Conservation (phyloP, 2,329 filamentous ascomycete genomes). For the Fusarium musae region DNA sequence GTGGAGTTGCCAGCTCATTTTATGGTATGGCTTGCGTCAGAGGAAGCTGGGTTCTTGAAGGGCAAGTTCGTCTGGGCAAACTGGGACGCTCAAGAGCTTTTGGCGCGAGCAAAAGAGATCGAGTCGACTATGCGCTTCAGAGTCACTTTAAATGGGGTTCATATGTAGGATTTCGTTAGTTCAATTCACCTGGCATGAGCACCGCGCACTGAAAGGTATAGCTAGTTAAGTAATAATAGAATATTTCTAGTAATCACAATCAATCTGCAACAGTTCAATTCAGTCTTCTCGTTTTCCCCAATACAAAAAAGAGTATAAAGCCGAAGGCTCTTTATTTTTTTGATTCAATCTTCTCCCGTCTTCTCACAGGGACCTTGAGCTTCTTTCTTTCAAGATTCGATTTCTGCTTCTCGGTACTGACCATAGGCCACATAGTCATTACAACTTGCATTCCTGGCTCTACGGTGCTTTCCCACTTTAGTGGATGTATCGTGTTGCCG, state of each 20-base stretch:
- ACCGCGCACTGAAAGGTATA: too few relatives aligned
- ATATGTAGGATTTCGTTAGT: neutral
- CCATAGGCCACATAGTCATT: too few relatives aligned
- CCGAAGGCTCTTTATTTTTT: too few relatives aligned
- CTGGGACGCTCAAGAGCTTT: conserved; percentile 12
- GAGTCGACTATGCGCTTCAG: neutral
- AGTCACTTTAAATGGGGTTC: neutral
- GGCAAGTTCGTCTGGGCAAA: conserved; percentile 9
- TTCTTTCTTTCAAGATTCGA: accelerated
- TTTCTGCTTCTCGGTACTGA: too few relatives aligned
- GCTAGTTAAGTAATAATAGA: neutral
- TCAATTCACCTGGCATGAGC: neutral
- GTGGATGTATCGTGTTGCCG: accelerated
- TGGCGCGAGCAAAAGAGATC: neutral
- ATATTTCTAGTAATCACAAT: too few relatives aligned
- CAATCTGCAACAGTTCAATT: too few relatives aligned
- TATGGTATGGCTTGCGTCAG: conserved; percentile 2
- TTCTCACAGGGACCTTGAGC: accelerated
- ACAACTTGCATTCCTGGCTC: neutral
- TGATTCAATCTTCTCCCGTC: neutral
- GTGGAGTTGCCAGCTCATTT: conserved; percentile 25
- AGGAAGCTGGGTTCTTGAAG: neutral
- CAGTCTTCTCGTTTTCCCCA: too few relatives aligned
- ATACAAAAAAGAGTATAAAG: too few relatives aligned
- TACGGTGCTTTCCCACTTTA: accelerated